Evolutionary conservation across 1,139 yeast species (phyloP).

Genomic region (Eremothecium coryli): DNA sequence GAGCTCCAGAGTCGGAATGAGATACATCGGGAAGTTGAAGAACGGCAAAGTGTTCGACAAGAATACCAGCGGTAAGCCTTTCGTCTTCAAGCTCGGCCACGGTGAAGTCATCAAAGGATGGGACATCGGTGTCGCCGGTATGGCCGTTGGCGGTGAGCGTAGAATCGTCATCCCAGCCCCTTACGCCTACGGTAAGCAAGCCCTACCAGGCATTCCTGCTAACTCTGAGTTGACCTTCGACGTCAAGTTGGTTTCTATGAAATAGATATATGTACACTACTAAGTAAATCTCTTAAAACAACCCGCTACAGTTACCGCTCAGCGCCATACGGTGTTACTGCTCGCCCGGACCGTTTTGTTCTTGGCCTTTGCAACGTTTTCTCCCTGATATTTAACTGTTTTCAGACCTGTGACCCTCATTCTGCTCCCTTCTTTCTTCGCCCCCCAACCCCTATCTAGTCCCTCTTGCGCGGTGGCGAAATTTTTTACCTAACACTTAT

Average conservation of each 20-base stretch:
- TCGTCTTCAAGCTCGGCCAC: conserved; percentile 79
- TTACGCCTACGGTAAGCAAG: conserved; percentile 92
- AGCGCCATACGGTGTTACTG: no score
- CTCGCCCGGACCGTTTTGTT: no score
- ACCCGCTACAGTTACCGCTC: no score
- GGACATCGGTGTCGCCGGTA: conserved; percentile 97
- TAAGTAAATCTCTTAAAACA: no score
- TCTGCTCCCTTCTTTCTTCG: no score
- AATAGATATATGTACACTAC: conserved; percentile 37
- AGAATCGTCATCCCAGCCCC: conserved; percentile 92
- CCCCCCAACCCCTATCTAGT: no score
- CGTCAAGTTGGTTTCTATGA: conserved; percentile 84
- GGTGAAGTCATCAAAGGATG: conserved; percentile 99
- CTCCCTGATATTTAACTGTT: no score
- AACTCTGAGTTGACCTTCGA: conserved; percentile 94
- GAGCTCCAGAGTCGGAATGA: conserved; percentile 87
- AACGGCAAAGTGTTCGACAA: conserved; percentile 95
- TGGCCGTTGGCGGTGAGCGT: conserved; percentile 99
- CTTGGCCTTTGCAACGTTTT: no score
- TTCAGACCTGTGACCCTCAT: no score
- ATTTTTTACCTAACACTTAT: no score
- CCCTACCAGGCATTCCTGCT: conserved; percentile 94
- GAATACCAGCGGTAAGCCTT: conserved; percentile 96
- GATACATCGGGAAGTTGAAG: conserved; percentile 95
- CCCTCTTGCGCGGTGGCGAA: no score